These are phyloP conservation scores for Erysimum cheiri DNA, from an alignment of 441 rosid species.

Conservation along the genomic window DNA sequence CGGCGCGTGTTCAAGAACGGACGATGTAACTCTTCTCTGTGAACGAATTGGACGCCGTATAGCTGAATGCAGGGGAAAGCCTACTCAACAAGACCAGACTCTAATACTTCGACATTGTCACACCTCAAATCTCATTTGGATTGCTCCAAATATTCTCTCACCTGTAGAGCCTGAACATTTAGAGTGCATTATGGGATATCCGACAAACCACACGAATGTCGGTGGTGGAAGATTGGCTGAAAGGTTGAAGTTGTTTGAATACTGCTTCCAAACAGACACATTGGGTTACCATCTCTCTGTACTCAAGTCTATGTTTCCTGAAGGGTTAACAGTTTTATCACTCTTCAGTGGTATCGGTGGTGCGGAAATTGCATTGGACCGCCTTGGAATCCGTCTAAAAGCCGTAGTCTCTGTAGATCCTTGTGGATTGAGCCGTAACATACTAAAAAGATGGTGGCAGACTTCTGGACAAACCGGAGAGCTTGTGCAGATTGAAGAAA, in stretches of 20 bases:
- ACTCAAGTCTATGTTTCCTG: constrained; percentile 67
- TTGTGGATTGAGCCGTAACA: constrained; percentile 60
- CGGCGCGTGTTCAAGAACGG: constrained; percentile 45
- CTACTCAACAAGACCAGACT: constrained; percentile 62
- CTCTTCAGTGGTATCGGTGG: constrained; percentile 85
- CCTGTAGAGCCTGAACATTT: constrained; percentile 67
- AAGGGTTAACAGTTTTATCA: constrained; percentile 77
- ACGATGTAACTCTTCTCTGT: constrained; percentile 59
- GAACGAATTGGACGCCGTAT: constrained; percentile 59
- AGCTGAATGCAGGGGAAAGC: constrained; percentile 58
- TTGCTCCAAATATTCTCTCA: constrained; percentile 62
- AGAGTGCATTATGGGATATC: constrained; percentile 87
- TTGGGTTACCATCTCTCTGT: constrained; percentile 86
- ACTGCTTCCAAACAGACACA: constrained; percentile 84
- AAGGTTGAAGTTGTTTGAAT: constrained; percentile 61
- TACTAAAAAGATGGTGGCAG: constrained; percentile 80
- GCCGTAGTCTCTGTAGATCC: constrained; percentile 75
- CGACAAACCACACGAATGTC: constrained; percentile 63
- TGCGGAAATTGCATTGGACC: constrained; percentile 67
- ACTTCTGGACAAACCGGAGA: constrained; percentile 73
- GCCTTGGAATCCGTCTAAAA: constrained; percentile 81
- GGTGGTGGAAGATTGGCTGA: constrained; percentile 51
- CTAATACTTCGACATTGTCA: constrained; percentile 65
- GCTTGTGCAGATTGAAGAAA: constrained; percentile 71
- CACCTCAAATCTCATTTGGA: constrained; percentile 74